phyloP scores from a whole-genome alignment of 2,329 filamentous ascomycete genomes.

The Aspergillus cejpii region DNA sequence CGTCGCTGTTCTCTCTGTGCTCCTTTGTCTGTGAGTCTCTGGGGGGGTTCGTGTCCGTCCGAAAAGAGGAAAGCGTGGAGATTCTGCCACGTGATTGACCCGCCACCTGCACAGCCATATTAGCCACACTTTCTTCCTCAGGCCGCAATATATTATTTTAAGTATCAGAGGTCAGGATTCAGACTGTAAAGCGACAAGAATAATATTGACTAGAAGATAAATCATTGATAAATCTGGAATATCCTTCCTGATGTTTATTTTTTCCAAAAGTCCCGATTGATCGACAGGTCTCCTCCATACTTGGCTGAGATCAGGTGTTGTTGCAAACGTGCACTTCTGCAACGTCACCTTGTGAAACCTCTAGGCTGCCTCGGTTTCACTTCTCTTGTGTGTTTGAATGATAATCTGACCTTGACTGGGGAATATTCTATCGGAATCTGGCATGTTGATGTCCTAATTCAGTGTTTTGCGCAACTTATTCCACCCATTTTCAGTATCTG shows the following conservation, averaged over 20 bases:
- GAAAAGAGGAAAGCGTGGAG: conserved; percentile 15
- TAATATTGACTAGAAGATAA: no score
- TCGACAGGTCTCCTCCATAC: background rate
- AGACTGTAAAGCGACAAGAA: no score
- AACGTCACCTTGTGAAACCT: background rate
- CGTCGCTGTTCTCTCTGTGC: conserved; percentile 2
- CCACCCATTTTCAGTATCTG: conserved; percentile 3
- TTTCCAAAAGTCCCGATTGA: no score
- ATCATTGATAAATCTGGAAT: background rate
- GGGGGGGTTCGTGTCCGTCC: conserved; percentile 10
- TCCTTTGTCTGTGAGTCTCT: background rate
- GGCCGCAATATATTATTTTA: conserved; percentile 1
- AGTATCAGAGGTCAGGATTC: background rate
- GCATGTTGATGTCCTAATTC: background rate
- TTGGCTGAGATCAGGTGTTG: background rate
- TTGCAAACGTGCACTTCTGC: background rate
- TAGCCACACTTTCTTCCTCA: conserved; percentile 12
- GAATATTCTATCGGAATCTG: background rate
- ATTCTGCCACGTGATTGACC: conserved; percentile 17
- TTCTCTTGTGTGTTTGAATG: no score
- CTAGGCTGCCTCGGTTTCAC: background rate
- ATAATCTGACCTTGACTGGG: no score
- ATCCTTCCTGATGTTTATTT: no score
- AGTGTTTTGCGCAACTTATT: background rate
- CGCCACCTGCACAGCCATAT: conserved; percentile 12